Base-by-base conservation (phyloP, 345 rosid species). In the Dipteronia sinensis region DNA sequence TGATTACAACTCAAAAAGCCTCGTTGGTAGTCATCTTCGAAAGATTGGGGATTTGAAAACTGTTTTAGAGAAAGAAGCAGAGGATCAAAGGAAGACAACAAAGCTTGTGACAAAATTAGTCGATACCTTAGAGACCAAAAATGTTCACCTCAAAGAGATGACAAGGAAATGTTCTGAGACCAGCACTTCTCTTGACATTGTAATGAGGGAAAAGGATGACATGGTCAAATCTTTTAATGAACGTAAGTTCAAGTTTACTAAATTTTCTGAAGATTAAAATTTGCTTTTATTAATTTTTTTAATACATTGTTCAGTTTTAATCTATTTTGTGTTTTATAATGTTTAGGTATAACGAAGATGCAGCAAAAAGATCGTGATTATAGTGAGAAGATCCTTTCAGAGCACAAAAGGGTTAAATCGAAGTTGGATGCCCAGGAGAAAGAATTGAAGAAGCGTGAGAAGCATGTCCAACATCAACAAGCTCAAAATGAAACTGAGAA, bases 1-100 rank as follows among this genome's bases (percentile, higher is more conserved):
- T 46, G 97, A 91, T 68, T 94, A 78, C 67, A 0, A 79, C 55
- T 58, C 81, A 5, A 72, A 31, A 22, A 72, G 77, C 22, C 19
- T 86, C 3, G 22, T 90, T 58, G 91, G 92, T 72, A 75, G 81
- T 38, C 72, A 81, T 72, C 88, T 92, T 22, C 83, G 78, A 23
- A 88, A 49, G 74, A 82, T 83, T 53, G 89, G 96, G 44, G 91
- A 93, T 73, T 67, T 93, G 81, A 91, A 89, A 72, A 85, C 89
- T 73, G 76, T 93, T 38, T 81, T 85, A 0, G 84, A 66, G 25
- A 81, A 79, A 76, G 80, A 84, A 77, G 85, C 82, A 3, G 97
- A 94, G 67, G 93, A 88, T 31, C 38, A 56, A 25, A 79, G 86
- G 79, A 88, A 84, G 72, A 65, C 75, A 19, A 61, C 72, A 6